Base-by-base conservation (phyloP, 148 eudicot species). In the Cornus suecica region DNA sequence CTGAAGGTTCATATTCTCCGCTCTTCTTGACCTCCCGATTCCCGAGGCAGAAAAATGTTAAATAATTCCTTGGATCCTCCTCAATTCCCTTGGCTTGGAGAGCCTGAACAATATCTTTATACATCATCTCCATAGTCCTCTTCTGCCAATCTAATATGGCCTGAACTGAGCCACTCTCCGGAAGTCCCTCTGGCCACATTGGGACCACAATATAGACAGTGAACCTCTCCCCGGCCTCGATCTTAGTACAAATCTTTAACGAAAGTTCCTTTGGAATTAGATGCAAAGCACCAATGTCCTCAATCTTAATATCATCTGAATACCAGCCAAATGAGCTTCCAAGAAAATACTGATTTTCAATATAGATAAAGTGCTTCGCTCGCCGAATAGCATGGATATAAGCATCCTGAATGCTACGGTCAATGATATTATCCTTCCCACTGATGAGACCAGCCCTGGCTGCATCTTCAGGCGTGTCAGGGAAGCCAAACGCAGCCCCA, bases 401-500 rank as follows among this genome's bases (percentile, higher is more conserved):
- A 34, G 90, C 96, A 82, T 91, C 96, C 70, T 91, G 96, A 75
- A 91, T 91, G 80, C 96, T 89, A 73, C 91, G 76, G 66, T 91
- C 96, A 69, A 91, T 91, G 30, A 85, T 86, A 66, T 88, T 89
- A 74, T 91, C 91, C 78, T 91, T 91, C 75, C 96, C 96, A 80
- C 96, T 91, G 42, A 89, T 82, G 48, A 91, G 89, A n/a, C 96
- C 96, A 16, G 91, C 82, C 68, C 70, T 82, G n/a, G 91, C 93
- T 13, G 96, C 96, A 51, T 83, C 90, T 82, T 89, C 96, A 29
- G 96, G 96, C 3, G 93, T 70, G 32, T 91, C 93, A 20, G 96
- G 96, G 77, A 91, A 91, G 24, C 90, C 96, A 75, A 91, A 91
- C 42, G 96, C 96, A 22, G 96, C 96, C 41, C 96, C 96, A 70